Evolutionary conservation across 176 grass and related monocot species (phyloP).

Genomic region (Triticum dicoccoides): DNA sequence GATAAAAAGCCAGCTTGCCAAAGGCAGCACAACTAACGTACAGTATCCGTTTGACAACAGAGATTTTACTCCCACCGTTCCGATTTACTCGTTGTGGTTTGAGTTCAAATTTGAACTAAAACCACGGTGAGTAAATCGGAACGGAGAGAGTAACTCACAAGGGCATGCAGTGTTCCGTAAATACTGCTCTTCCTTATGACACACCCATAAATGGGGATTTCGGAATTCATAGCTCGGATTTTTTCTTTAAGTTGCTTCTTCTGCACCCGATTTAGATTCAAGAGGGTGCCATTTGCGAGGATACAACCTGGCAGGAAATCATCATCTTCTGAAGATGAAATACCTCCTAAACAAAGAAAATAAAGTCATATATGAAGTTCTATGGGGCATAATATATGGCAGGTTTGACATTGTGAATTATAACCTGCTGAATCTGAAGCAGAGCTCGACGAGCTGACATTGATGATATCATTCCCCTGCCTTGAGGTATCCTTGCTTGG

Average conservation of each 20-base stretch:
- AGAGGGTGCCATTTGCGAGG: neutral
- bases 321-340: neutral
- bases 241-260: neutral
- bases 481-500: no score
- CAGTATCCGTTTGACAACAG: neutral
- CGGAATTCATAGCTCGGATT: neutral
- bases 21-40: no score
- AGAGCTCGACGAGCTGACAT: no score
- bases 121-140: no score
- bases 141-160: neutral
- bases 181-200: neutral
- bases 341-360: neutral
- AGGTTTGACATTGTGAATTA: no score
- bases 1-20: neutral
- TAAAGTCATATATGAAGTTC: neutral
- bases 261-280: neutral
- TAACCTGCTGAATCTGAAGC: no score
- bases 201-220: conserved; percentile 5
- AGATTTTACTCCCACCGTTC: neutral
- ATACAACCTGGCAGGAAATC: neutral
- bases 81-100: no score
- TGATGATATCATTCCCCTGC: no score
- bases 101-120: no score
- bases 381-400: no score
- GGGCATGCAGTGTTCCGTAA: neutral